A percentile compares a stretch with the other conserved stretches of the same genome.
These are phyloP conservation scores for Chaetomiaceae sp. DNA, from an alignment of 2,329 filamentous ascomycete genomes.

Conservation along the genomic window DNA sequence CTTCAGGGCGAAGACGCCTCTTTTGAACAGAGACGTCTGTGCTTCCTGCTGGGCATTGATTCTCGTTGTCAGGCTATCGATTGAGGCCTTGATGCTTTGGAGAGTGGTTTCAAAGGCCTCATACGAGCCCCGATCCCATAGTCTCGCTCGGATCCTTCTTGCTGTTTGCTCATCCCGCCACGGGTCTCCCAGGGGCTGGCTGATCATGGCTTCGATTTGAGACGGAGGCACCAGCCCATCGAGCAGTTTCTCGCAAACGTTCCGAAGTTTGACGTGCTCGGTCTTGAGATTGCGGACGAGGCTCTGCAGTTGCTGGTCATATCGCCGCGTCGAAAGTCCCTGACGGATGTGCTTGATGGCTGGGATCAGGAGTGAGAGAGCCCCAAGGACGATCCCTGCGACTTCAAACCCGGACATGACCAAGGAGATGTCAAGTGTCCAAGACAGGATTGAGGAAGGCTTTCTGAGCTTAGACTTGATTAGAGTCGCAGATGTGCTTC, in stretches of 20 bases:
- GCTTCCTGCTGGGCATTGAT: too few species aligned
- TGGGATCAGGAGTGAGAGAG: not conserved
- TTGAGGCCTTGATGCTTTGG: too few species aligned
- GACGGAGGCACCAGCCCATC: not conserved
- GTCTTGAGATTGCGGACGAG: not conserved
- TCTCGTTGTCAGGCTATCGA: too few species aligned
- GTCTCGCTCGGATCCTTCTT: too few species aligned
- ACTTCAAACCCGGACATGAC: not conserved
- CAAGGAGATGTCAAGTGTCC: too few species aligned
- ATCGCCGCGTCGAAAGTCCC: not conserved
- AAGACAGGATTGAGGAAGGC: too few species aligned
- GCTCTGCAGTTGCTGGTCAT: too few species aligned
- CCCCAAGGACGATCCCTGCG: not conserved
- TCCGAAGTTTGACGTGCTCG: not conserved
- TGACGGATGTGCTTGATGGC: not conserved
- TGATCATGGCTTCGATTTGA: not conserved
- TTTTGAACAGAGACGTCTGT: too few species aligned
- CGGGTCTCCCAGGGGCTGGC: not conserved
- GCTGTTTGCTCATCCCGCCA: not conserved
- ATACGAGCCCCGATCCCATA: too few species aligned
- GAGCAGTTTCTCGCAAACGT: not conserved
- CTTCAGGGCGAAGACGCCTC: not conserved
- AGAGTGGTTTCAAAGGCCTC: too few species aligned
- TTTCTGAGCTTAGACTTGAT: too few species aligned
- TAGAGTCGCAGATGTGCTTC: too few species aligned